phyloP scores from a whole-genome alignment of 257 asterid genomes.

The Jasminum sambac region DNA sequence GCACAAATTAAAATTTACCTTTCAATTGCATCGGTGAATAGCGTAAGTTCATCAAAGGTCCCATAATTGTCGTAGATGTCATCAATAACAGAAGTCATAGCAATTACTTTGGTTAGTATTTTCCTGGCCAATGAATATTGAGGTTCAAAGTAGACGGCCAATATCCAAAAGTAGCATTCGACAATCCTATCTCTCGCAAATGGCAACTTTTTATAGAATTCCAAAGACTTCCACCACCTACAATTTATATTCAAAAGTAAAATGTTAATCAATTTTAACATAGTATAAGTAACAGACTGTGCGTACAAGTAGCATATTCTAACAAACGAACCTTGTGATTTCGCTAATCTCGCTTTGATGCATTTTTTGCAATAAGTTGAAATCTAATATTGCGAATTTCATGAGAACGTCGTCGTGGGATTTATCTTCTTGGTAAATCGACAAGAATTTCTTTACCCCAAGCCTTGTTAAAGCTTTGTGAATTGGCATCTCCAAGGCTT shows the following conservation, averaged over 20 bases:
- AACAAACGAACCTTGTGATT: background rate
- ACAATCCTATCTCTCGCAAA: constrained; percentile 39
- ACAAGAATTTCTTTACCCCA: background rate
- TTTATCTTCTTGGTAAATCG: constrained; percentile 11
- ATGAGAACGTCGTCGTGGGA: background rate
- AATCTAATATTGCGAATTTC: constrained; percentile 13
- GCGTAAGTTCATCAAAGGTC: constrained; percentile 28
- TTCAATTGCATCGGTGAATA: constrained; percentile 27
- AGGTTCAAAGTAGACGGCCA: constrained; percentile 31
- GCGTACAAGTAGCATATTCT: background rate
- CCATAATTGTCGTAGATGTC: constrained; percentile 32
- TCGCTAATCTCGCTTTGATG: constrained; percentile 12
- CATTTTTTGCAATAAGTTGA: constrained; percentile 10
- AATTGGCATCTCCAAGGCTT: constrained; percentile 33
- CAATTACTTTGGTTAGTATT: constrained; percentile 23
- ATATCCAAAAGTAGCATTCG: constrained; percentile 36
- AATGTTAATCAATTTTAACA: too few species aligned
- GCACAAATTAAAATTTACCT: too few species aligned
- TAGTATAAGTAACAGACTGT: too few species aligned
- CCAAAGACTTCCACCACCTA: constrained; percentile 45
- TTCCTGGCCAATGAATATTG: constrained; percentile 18
- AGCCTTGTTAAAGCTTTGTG: constrained; percentile 27
- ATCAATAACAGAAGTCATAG: constrained; percentile 26
- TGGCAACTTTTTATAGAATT: constrained; percentile 17
- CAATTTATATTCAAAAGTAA: background rate